phyloP scores from a whole-genome alignment of 1,139 yeast genomes.

The Debaryomyces robertsiae region DNA sequence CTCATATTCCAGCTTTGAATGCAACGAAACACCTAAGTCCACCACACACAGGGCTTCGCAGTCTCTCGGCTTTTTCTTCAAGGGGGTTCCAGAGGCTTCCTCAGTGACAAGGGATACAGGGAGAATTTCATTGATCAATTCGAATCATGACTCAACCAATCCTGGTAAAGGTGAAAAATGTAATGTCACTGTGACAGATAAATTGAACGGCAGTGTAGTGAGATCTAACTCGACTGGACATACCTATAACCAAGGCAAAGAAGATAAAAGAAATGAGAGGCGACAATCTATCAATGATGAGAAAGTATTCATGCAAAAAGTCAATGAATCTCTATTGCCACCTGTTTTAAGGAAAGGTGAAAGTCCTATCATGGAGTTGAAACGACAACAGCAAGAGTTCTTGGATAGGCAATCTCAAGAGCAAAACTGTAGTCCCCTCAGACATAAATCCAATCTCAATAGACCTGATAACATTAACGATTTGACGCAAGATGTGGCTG shows the following conservation, averaged over 20 bases:
- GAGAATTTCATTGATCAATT: constrained; percentile 15
- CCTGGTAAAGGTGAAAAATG: constrained; percentile 5
- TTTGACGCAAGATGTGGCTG: background rate
- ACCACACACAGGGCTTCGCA: background rate
- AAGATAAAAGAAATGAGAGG: constrained; percentile 23
- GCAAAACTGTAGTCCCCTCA: constrained; percentile 5
- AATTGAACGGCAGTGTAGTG: constrained; percentile 13
- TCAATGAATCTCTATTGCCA: constrained; percentile 38
- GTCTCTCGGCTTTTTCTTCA: background rate
- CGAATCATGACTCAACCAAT: constrained; percentile 8
- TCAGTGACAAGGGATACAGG: constrained; percentile 8
- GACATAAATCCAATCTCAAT: background rate
- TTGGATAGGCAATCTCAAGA: constrained; percentile 6
- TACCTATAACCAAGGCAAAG: constrained; percentile 15
- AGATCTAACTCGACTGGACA: constrained; percentile 33
- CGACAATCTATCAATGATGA: constrained; percentile 39
- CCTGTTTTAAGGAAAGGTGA: constrained; percentile 39
- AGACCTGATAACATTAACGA: background rate
- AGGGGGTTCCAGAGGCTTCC: background rate
- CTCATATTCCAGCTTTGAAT: background rate
- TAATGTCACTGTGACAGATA: background rate
- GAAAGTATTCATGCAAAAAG: constrained; percentile 31
- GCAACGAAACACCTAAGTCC: background rate
- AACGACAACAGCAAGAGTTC: constrained; percentile 25
- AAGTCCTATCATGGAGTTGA: constrained; percentile 33